A percentile compares a stretch with the other conserved stretches of the same genome.
Conservation (phyloP, 1,139 yeast genomes). For the Kazachstania sp. region DNA sequence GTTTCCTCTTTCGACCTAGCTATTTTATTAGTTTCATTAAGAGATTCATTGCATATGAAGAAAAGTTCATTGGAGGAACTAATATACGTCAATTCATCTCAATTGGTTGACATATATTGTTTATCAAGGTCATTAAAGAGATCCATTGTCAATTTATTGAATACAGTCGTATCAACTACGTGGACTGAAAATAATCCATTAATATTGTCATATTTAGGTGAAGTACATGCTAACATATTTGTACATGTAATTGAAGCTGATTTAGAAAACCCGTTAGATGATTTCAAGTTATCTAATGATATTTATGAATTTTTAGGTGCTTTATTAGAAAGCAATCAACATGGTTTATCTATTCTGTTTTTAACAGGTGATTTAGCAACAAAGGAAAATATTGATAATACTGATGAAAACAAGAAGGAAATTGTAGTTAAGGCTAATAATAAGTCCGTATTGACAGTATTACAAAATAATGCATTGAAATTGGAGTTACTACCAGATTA, state of each 20-base stretch:
- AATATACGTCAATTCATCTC: conserved; percentile 49
- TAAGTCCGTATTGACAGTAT: conserved; percentile 43
- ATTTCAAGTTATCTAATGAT: conserved; percentile 46
- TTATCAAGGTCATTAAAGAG: conserved; percentile 42
- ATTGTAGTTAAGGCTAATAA: conserved; percentile 5
- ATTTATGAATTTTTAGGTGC: conserved; percentile 69
- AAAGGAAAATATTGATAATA: conserved; percentile 1
- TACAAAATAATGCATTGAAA: conserved; percentile 51
- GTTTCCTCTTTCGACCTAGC: conserved; percentile 35
- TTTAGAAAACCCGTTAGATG: conserved; percentile 51
- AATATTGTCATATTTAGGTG: conserved; percentile 70
- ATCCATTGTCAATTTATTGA: conserved; percentile 48
- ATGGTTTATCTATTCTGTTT: conserved; percentile 73
- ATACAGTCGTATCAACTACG: conserved; percentile 51
- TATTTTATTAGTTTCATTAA: conserved; percentile 43
- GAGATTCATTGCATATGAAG: conserved; percentile 41
- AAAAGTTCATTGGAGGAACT: conserved; percentile 61
- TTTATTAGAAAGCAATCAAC: conserved; percentile 70
- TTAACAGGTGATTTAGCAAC: conserved; percentile 58
- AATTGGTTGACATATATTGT: conserved; percentile 53
- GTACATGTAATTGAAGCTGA: conserved; percentile 53
- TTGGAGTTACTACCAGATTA: conserved; percentile 49
- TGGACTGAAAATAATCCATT: conserved; percentile 66
- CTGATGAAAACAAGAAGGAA: not conserved
- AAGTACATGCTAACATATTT: conserved; percentile 50